phyloP scores from a whole-genome alignment of 2,329 filamentous ascomycete genomes.

The Cephalotrichum gorgonifer region DNA sequence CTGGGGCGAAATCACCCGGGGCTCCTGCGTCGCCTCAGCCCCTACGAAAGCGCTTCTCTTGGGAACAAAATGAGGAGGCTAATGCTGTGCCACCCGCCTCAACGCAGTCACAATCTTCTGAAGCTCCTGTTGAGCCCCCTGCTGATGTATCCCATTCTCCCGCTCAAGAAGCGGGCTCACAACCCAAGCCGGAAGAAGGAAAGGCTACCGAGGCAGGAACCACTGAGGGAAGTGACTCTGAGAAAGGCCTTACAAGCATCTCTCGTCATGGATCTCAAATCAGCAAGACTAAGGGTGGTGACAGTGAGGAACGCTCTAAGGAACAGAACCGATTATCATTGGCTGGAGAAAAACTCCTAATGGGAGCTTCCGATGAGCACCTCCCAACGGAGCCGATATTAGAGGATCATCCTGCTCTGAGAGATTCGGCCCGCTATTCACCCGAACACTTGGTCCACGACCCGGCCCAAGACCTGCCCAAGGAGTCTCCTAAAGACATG shows the following conservation, averaged over 20 bases:
- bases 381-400: neutral
- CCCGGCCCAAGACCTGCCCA: neutral
- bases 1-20: neutral
- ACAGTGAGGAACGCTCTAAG: neutral
- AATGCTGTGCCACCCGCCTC: neutral
- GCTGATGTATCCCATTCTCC: neutral
- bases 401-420: conserved; percentile 15
- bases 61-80: neutral
- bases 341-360: conserved; percentile 2
- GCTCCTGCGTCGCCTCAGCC: neutral
- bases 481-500: neutral
- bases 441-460: neutral
- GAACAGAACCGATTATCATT: neutral
- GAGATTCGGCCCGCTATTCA: conserved; percentile 1
- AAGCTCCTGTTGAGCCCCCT: neutral
- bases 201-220: neutral
- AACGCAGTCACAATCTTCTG: neutral
- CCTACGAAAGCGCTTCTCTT: conserved; percentile 1
- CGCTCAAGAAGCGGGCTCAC: neutral
- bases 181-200: neutral
- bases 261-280: neutral
- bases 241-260: neutral
- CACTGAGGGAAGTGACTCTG: no score
- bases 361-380: neutral
- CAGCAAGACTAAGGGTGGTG: neutral